Evolutionary conservation across 23 red algal species (phyloP), one percentile per base, ranked within the genome.

Genomic region (Gracilariopsis chorda): DNA sequence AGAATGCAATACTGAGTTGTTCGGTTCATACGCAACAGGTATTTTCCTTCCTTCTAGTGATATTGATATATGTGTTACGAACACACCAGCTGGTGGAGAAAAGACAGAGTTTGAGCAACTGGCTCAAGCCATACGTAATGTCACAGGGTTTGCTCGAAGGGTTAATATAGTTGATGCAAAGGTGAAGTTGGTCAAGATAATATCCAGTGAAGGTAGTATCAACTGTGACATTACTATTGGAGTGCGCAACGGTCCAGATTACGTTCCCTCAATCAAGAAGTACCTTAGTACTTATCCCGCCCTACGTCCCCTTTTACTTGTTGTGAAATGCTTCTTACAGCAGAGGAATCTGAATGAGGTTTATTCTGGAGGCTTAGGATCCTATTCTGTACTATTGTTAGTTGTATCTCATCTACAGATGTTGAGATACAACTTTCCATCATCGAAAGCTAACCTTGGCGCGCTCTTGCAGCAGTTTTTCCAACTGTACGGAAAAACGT

Each of bases 191-290:
- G 92, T 98, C 17, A 98, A 98, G 52, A 88, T 98, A 17, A 79
- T 87, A 51, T 42, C 85, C 61, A 48, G 84, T 32, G 86, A 80
- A 34, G 68, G 74, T 25, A 88, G 77, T 36, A 55, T 98, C 40
- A 72, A 87, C 75, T 98, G 95, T 77, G 95, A 98, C 83, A 98
- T 98, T 78, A 94, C 78, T 24, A 94, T 98, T 60, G 84, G 83
- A 34, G 44, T 44, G 43, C 23, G 60, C 6, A 84, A 98, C 42
- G 95, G 90, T 30, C 79, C 78, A 17, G 51, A 84, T n/a, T 90
- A 94, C 39, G 95, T 98, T 27, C 74, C 74, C 3, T 45, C 62
- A 21, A 98, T 98, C 63, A 86, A 72, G 45, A 76, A 83, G 49
- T 94, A 91, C 62, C 29, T 98, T 23, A 40, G 78, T 25, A 67